A percentile compares a stretch with the other conserved stretches of the same genome.
phyloP scores from a whole-genome alignment of 495 filamentous ascomycete species.

The Penicillium goetzii region DNA sequence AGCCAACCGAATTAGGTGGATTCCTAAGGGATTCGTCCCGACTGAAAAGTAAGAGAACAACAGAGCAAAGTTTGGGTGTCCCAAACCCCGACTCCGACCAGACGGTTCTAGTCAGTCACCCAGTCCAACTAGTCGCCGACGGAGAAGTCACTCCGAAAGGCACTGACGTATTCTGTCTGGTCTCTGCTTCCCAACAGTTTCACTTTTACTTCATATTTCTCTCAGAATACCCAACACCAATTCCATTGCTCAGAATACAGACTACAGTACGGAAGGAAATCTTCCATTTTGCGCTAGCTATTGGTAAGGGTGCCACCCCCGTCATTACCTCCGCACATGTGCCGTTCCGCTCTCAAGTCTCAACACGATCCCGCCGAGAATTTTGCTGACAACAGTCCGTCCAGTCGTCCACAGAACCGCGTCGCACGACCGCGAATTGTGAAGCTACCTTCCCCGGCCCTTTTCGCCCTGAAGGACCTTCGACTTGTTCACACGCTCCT shows the following conservation, averaged over 20 bases:
- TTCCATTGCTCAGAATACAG: not conserved
- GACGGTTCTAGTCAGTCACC: not conserved
- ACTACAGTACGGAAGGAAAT: not conserved
- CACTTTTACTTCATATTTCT: constrained; percentile 5
- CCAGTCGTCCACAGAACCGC: constrained; percentile 5
- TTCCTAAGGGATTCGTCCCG: not conserved
- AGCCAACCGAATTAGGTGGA: not conserved
- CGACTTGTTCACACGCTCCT: not conserved
- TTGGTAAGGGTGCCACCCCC: constrained; percentile 8
- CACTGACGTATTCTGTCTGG: constrained; percentile 1
- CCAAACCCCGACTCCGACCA: not conserved
- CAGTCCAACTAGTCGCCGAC: not conserved
- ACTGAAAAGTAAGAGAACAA: not conserved
- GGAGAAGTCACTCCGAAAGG: not conserved
- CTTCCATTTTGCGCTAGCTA: not conserved
- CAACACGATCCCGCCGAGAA: constrained; percentile 8
- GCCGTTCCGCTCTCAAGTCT: not conserved
- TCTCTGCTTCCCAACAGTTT: not conserved
- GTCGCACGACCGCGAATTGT: constrained; percentile 8
- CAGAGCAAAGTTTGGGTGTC: not conserved
- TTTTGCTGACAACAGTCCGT: constrained; percentile 17
- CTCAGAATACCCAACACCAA: not conserved
- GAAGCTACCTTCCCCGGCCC: not conserved
- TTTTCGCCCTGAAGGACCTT: not conserved
- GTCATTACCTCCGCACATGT: not conserved